phyloP scores from a whole-genome alignment of 805 yeast genomes.

The Saccharomycopsis amapae region DNA sequence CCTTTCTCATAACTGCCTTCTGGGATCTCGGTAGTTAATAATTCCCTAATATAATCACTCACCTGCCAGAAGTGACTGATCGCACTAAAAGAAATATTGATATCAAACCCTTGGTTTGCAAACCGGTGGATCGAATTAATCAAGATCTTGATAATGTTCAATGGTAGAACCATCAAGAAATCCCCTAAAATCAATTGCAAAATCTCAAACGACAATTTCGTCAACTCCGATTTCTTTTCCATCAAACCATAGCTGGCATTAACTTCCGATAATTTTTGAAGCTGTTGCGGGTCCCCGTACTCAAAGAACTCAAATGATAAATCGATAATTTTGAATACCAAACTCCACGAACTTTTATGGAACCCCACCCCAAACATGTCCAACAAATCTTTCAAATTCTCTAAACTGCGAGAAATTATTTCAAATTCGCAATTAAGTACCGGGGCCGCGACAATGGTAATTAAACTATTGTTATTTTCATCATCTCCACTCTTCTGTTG shows the following conservation, averaged over 20 bases:
- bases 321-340: slow-evolving; percentile 51
- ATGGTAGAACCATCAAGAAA: slow-evolving; percentile 66
- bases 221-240: slow-evolving; percentile 45
- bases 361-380: slow-evolving; percentile 67
- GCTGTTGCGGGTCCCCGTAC: slow-evolving; percentile 3
- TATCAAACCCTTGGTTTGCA: slow-evolving; percentile 61
- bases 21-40: slow-evolving; percentile 2
- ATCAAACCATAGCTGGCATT: slow-evolving; percentile 31
- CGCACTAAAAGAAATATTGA: slow-evolving; percentile 86
- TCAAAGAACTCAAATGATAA: slow-evolving; percentile 48
- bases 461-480: slow-evolving; percentile 5
- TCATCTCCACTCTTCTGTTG: not conserved
- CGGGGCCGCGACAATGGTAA: slow-evolving; percentile 20
- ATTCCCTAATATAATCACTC: slow-evolving; percentile 59
- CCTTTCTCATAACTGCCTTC: slow-evolving; percentile 7
- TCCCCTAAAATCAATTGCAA: slow-evolving; percentile 81
- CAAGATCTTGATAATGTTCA: slow-evolving; percentile 51
- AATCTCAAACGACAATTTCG: slow-evolving; percentile 70
- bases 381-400: slow-evolving; percentile 62
- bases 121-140: slow-evolving; percentile 69
- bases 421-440: slow-evolving; percentile 57
- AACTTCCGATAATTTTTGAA: slow-evolving; percentile 20
- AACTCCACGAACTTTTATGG: slow-evolving; percentile 59
- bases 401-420: slow-evolving; percentile 52
- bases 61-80: slow-evolving; percentile 89